Base-by-base conservation (phyloP, 1,139 yeast genomes). In the Kurtzmaniella quercitrusa region DNA sequence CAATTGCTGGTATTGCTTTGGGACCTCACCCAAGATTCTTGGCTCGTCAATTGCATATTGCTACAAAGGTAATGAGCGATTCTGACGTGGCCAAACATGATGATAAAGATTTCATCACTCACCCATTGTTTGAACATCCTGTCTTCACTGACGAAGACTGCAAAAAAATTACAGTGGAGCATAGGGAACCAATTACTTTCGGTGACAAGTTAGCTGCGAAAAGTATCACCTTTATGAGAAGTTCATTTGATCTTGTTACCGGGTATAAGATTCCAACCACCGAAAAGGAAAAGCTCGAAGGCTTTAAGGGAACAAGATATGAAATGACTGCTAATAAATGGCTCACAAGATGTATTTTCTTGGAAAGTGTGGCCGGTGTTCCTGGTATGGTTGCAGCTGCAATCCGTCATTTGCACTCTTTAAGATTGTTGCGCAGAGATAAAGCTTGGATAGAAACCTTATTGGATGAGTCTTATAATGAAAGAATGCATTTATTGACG, bases 321-420 rank as follows among this genome's bases (percentile, higher is more conserved):
- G 66, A 63, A 38, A 80, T 84, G 86, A 80, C 84, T 2, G 78
- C 76, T 33, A 67, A 66, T 42, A 79, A 81, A 55, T 84, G 91
- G 91, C 55, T 84, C 43, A 78, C 82, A n/a, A 61, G 93, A 44
- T 66, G 76, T 46, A 78, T 84, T 33, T 83, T 84, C 54, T 71
- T 84, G 49, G 93, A 84, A 60, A 75, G 84, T 47, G 71, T 84
- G 45, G 93, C 93, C 7, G 91, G 88, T 12, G 87, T 84, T 15
- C 93, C 93, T 1, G 91, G 93, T 9, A 78, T 82, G 70, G 86
- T 82, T 34, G 93, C 88, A 11, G 83, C 84, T 1, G 82, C 82
- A 58, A 57, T 83, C 39, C 74, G 89, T 47, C 88, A 82, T 54
- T 68, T 83, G 51, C 81, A 80, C 51, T 76, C 86, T 2, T 60